Base-by-base conservation (phyloP, 108 stramenopile genomes). In the Skeletonema tropicum region DNA sequence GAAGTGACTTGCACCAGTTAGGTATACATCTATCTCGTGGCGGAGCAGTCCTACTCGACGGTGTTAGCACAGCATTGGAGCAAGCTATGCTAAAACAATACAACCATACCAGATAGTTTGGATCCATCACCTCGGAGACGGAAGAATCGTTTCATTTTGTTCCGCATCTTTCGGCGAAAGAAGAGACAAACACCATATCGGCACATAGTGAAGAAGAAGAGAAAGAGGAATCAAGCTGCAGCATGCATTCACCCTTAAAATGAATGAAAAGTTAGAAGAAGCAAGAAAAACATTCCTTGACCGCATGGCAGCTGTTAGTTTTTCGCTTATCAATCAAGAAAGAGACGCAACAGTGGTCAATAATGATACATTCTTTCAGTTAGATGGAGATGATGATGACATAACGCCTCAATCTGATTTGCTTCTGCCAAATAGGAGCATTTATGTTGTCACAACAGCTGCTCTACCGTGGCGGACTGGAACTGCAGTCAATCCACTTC, bases 381-480 rank as follows among this genome's bases (percentile, higher is more conserved):
- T 45, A 17, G 76, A 78, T 60, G 84, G 82, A 1, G 58, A 83
- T 49, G 74, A 71, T 19, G 65, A 86, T 61, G 86, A 87, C 9
- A 77, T 88, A 38, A 90, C 86, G 10, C 82, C 82, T 29, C 89
- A 92, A 67, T 81, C 82, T 25, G 90, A 93, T 72, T 64, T 93
- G 61, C 14, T 39, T n/a, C 58, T 77, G 19, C 89, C 90, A 12
- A 83, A 77, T 35, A 79, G 87, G 14, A 76, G 75, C 25, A 82
- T 96, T 61, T 88, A 83, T 39, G 84, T 96, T 42, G 91, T 96
- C 26, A 96, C 95, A 19, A 96, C 95, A 33, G 95, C 92, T 30
- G 72, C 90, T 21, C 68, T 96, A 42, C 95, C 95, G 25, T 96
- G 92, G 95, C 75, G 91, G 61, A 96, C 95, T 41, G 95, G 95